Conservation (phyloP, 208 protist genomes). For the Leishmania turanica region DNA sequence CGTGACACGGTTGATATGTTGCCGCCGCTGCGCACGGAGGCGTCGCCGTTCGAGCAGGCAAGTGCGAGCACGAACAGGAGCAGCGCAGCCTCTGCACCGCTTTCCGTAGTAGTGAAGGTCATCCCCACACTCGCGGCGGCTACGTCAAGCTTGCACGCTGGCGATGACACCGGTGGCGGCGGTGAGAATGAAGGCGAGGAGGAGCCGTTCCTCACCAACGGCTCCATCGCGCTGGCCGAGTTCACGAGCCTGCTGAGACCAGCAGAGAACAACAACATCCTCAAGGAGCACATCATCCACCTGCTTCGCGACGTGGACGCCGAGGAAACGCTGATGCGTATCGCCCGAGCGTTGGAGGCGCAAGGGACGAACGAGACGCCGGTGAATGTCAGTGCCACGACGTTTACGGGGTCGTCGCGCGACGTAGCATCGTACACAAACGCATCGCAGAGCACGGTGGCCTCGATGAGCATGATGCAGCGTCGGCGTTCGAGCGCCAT, state of each 20-base stretch:
- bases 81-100: background rate
- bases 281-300: constrained; percentile 64
- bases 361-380: background rate
- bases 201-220: constrained; percentile 38
- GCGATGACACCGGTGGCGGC: background rate
- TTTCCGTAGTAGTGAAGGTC: background rate
- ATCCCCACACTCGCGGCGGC: constrained; percentile 2
- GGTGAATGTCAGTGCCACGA: constrained; percentile 24
- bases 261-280: constrained; percentile 30
- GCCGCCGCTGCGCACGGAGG: no score
- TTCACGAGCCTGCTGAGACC: constrained; percentile 57
- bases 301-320: constrained; percentile 56
- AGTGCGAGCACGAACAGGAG: background rate
- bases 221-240: constrained; percentile 59
- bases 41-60: background rate
- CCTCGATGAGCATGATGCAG: constrained; percentile 14
- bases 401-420: constrained; percentile 22
- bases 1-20: background rate
- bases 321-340: constrained; percentile 52
- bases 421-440: constrained; percentile 12
- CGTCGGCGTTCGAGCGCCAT: constrained; percentile 15
- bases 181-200: constrained; percentile 6
- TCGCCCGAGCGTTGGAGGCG: constrained; percentile 48
- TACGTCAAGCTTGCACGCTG: background rate
- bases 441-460: constrained; percentile 17